phyloP scores from a whole-genome alignment of 2,329 filamentous ascomycete species.

The Ceratocystis huliohia region DNA sequence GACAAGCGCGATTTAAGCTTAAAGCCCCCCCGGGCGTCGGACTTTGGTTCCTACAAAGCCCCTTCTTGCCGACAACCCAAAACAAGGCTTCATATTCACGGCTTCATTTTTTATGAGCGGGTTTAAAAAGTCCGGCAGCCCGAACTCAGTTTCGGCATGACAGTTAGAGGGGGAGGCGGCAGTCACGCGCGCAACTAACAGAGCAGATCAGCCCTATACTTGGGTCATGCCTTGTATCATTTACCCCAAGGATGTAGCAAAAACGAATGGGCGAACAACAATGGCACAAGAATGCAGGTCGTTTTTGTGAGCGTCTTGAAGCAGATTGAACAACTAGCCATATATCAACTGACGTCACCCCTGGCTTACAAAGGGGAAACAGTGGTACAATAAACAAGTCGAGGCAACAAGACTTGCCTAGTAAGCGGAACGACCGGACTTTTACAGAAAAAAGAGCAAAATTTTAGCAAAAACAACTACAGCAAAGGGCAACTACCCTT shows the following conservation, averaged over 20 bases:
- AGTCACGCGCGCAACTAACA: neutral
- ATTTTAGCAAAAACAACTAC: neutral
- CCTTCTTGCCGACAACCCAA: neutral
- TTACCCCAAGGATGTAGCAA: neutral
- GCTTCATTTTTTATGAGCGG: neutral
- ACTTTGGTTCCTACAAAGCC: neutral
- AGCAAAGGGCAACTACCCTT: neutral
- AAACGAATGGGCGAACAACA: neutral
- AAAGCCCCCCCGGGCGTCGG: neutral
- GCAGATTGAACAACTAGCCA: neutral
- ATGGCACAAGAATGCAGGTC: neutral
- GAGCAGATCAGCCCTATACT: neutral
- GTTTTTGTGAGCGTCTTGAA: neutral
- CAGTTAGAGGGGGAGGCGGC: neutral
- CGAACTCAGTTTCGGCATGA: neutral
- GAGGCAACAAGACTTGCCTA: neutral
- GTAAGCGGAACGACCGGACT: constrained; percentile 10
- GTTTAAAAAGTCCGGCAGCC: constrained; percentile 3
- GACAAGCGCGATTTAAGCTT: constrained; percentile 1
- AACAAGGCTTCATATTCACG: neutral
- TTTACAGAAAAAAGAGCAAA: constrained; percentile 1
- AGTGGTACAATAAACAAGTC: neutral
- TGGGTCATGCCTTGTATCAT: neutral
- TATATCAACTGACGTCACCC: constrained; percentile 7
- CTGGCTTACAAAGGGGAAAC: neutral